Evolutionary conservation across 202 grass and related monocot species (phyloP), one percentile per base, ranked within the genome.

Genomic region (Zizania palustris): DNA sequence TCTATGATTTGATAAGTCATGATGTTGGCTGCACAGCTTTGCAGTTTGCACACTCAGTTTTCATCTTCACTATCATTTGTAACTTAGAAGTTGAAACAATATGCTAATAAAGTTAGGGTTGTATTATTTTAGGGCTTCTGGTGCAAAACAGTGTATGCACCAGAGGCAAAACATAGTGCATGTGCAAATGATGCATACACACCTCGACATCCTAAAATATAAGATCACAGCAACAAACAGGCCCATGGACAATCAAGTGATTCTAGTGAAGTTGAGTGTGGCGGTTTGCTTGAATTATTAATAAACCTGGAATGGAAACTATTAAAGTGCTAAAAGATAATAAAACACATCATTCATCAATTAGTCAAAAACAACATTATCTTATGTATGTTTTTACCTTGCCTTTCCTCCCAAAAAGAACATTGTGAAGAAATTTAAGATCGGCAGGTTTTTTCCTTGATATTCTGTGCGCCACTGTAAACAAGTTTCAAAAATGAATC

Each of bases 371-470:
- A 9, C 20, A 65, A 49, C 15, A 51, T 66, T 49, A 38, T 14
- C 4, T 41, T 67, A 28, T 28, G 28, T 28, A 28, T 28, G 2
- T 28, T 46, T 58, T 85, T 72, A 96, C 96, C 96, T 99, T 99
- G 72, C 96, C 96, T 84, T 75, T 99, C 81, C 92, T 90, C 76
- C 96, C 96, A 74, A 96, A 99, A 87, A 99, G 96, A 83, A 93
- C 72, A 79, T 69, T 88, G 65, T 99, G 96, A 79, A 99, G 85
- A 76, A 85, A 85, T 89, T 90, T 99, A 81, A 99, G 86, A 77
- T 99, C 96, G 4, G 80, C 18, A 84, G 92, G 84, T 49, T 99
- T 99, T 77, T 87, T 99, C 84, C 69, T 96, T 60, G 88, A 74
- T 91, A 99, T 57, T 83, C 84, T 93, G 72, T 89, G 78, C 11